Conservation (phyloP, 768 basidiomycete species). For the Suillus tomentosus region DNA sequence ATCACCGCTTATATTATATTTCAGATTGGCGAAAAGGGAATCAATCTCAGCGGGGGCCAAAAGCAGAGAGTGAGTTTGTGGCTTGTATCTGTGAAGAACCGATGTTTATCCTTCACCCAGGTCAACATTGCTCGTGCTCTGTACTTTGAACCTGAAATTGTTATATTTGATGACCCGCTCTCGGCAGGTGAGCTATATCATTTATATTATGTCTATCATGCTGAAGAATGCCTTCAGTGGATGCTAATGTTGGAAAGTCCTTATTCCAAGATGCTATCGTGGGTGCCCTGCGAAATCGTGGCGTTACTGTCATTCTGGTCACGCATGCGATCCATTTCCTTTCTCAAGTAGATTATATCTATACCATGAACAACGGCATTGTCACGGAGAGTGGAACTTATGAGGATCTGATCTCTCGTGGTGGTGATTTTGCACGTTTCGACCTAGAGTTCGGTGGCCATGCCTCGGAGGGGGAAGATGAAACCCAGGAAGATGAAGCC, state of each 20-base stretch:
- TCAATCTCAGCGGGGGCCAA: conserved; percentile 70
- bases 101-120: conserved; percentile 23
- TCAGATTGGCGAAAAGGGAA: conserved; percentile 73
- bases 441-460: conserved; percentile 63
- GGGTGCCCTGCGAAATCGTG: conserved; percentile 41
- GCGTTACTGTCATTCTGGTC: conserved; percentile 56
- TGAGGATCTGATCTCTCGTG: conserved; percentile 45
- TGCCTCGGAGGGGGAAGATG: conserved; percentile 34
- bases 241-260: conserved; percentile 73
- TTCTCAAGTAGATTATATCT: conserved; percentile 52
- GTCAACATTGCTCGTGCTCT: conserved; percentile 73
- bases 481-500: conserved; percentile 29
- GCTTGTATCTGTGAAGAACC: neutral
- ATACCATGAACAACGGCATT: conserved; percentile 43
- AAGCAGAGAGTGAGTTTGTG: conserved; percentile 50
- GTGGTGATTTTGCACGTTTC: conserved; percentile 59
- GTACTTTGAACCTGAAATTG: conserved; percentile 63
- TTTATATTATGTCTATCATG: neutral
- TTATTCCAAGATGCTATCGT: conserved; percentile 68
- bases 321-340: conserved; percentile 60
- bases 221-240: conserved; percentile 43
- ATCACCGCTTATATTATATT: neutral
- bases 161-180: conserved; percentile 65
- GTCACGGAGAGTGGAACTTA: conserved; percentile 56
- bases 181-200: conserved; percentile 49